Evolutionary conservation across 2,329 filamentous ascomycete species (phyloP), one percentile per base, ranked within the genome.

Genomic region (Apiospora saccharicola): DNA sequence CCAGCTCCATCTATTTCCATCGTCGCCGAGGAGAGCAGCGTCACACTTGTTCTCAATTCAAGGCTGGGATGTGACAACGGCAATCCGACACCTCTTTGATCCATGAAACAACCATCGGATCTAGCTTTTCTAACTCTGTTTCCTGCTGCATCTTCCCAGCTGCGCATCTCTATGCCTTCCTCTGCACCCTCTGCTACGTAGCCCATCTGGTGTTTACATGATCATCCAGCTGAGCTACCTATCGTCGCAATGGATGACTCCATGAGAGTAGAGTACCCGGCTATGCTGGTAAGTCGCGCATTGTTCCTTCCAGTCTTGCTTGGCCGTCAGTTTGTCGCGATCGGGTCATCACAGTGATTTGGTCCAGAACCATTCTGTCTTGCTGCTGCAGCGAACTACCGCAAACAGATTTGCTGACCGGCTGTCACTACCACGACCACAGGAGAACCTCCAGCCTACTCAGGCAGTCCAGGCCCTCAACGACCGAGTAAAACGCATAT

Each of bases 201-300:
- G 57, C 57, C 57, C 68, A 37, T 57, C 47, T 37, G 24, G 44
- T 70, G 68, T 53, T 47, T 70, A 70, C 49, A 53, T 53, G 68
- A 49, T 12, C 49, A 16, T 43, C 44, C 44, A n/a, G 10, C 57
- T 24, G 57, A 64, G 34, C 34, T 64, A 47, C 34, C 16, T n/a
- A 46, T 68, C 57, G 47, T 76, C 77, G 72, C 79, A 79, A 94
- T 94, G 91, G 92, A 94, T 73, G 92, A 92, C 80, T 89, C 96
- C 80, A 92, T 93, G 82, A 91, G 95, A 84, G 89, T 93, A 83
- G 96, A 98, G 84, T 98, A 98, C 87, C 95, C 96, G 83, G 92
- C 91, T 78, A 92, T 98, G 90, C 92, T 98, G 92, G 96, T 98
- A 88, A 88, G 93, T 84, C 73, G 72, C n/a, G 79, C 71, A 67